phyloP scores from a whole-genome alignment of 345 rosid genomes.

The Gossypium raimondii region DNA sequence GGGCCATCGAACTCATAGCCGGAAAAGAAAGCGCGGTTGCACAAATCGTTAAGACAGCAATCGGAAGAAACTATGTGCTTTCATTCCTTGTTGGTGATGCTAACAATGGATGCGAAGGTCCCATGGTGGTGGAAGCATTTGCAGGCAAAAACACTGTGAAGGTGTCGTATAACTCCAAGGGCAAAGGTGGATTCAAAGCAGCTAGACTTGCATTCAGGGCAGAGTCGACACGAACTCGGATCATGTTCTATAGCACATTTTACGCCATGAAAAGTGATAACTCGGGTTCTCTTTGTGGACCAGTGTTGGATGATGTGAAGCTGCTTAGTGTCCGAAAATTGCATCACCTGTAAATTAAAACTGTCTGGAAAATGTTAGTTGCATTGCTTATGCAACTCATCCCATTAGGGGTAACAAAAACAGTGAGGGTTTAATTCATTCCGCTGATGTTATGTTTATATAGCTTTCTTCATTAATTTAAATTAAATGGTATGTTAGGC shows the following conservation, averaged over 20 bases:
- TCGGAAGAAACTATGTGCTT: constrained; percentile 43
- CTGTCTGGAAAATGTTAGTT: not conserved
- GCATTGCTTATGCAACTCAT: constrained; percentile 1
- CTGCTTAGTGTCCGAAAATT: constrained; percentile 36
- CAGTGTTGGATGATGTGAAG: constrained; percentile 64
- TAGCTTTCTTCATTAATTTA: too few relatives aligned
- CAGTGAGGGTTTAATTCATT: not conserved
- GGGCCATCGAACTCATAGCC: constrained; percentile 64
- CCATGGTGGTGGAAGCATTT: constrained; percentile 61
- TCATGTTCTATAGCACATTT: constrained; percentile 62
- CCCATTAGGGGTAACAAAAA: not conserved
- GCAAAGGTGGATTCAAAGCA: constrained; percentile 54
- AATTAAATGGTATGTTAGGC: too few relatives aligned
- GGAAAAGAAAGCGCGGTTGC: constrained; percentile 78
- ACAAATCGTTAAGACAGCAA: constrained; percentile 46
- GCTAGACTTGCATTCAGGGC: constrained; percentile 54
- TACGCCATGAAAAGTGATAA: constrained; percentile 57
- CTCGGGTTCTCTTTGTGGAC: constrained; percentile 77
- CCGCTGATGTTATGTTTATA: too few relatives aligned
- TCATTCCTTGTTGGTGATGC: constrained; percentile 60
- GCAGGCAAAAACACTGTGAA: constrained; percentile 40
- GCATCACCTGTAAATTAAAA: not conserved
- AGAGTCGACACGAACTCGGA: constrained; percentile 38
- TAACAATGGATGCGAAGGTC: constrained; percentile 52
- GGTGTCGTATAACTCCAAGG: constrained; percentile 51